These are phyloP conservation scores for Corrigiola litoralis DNA, from an alignment of 179 eudicot genomes.

Conservation along the genomic window DNA sequence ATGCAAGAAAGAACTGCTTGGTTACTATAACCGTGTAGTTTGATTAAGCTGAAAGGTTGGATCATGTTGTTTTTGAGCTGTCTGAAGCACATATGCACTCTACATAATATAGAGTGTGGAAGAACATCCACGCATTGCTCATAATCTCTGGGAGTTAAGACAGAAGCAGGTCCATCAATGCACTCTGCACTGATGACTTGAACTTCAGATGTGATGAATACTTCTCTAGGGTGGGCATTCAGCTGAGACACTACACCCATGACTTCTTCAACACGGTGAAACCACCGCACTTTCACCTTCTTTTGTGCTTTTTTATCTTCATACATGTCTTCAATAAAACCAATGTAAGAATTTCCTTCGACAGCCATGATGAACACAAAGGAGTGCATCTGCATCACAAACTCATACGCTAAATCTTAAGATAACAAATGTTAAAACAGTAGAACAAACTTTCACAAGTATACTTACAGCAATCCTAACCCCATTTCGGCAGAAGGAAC, in stretches of 20 bases:
- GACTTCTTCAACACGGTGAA: constrained; percentile 29
- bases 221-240: constrained; percentile 38
- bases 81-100: constrained; percentile 37
- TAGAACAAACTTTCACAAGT: neutral
- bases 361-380: constrained; percentile 35
- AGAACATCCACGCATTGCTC: constrained; percentile 27
- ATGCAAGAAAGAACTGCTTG: constrained; percentile 37
- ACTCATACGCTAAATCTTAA: neutral
- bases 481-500: constrained; percentile 31
- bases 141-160: constrained; percentile 36
- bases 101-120: constrained; percentile 29
- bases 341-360: constrained; percentile 30
- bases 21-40: constrained; percentile 32
- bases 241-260: constrained; percentile 13
- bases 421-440: neutral
- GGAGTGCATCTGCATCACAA: constrained; percentile 35
- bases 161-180: constrained; percentile 32
- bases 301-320: constrained; percentile 40
- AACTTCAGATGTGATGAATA: constrained; percentile 40
- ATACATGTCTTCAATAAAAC: constrained; percentile 47
- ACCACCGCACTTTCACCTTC: constrained; percentile 44
- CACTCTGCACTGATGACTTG: constrained; percentile 39
- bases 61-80: constrained; percentile 31
- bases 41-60: constrained; percentile 31
- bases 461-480: constrained; percentile 29